Base-by-base conservation (phyloP, 2,329 filamentous ascomycete species). In the Mycosphaerella arachidis region DNA sequence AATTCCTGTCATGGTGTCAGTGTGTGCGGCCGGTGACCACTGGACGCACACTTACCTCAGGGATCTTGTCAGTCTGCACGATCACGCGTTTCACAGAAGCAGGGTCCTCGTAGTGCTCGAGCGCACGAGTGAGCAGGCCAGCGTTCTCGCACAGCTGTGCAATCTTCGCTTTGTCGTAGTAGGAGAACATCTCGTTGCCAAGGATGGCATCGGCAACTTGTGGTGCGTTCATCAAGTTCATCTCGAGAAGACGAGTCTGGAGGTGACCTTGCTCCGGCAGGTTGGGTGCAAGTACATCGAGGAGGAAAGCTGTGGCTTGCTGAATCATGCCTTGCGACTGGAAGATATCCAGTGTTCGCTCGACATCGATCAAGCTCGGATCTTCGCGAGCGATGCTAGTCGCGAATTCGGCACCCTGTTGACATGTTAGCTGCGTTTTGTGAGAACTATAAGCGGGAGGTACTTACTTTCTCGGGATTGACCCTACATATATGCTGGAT, bases 171-270 rank as follows among this genome's bases (percentile, higher is more conserved):
- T 91, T 95, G 78, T 99, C 94, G 72, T 96, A 99, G 78, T 99
- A 86, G 0, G 92, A 92, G 78, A 99, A 97, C 89, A 99, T 97
- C 70, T 97, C 91, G 71, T 99, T 99, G 66, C 93, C 91, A 45
- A 99, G 85, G 67, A 99, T 99, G 35, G 94, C 94, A 75, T 99
- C 95, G 3, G 95, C 94, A 57, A 99, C 95, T 76, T 97, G 94
- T 54, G 94, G 94, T 1, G 94, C 95, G 68, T 96, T 95, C 77
- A 96, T 83, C 64, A 99, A 79, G 76, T 99, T 99, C 92, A 99
- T 97, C 82, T 99, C 95, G 58, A 99, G 81, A 3, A 99, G 83
- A 62, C 94, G 89, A 24, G 95, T 99, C 78, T 99, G 94, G 43
- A 99, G 82, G 67, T 93, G 87, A 43, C 87, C 93, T 73, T 99